Evolutionary conservation across 2,329 filamentous ascomycete species (phyloP).

Genomic region (Uncinocarpus reesii): DNA sequence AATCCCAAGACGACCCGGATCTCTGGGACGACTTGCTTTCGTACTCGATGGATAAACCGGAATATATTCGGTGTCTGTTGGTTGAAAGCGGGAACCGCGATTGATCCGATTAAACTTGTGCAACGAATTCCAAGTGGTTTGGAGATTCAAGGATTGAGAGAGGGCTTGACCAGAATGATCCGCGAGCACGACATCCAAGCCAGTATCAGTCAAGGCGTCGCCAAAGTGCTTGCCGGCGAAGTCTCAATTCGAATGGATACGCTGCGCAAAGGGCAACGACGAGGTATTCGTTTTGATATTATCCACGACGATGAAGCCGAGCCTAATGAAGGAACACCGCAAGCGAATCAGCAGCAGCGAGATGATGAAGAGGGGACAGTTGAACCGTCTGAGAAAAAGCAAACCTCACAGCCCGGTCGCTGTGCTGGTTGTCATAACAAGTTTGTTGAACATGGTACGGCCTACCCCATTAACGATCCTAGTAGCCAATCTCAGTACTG

Average conservation of each 20-base stretch:
- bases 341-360: slow-evolving; percentile 2
- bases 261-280: slow-evolving; percentile 66
- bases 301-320: slow-evolving; percentile 22
- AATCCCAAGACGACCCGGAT: slow-evolving; percentile 82
- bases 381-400: slow-evolving; percentile 12
- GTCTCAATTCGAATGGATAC: slow-evolving; percentile 74
- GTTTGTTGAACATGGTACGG: slow-evolving; percentile 32
- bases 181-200: slow-evolving; percentile 93
- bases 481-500: not conserved
- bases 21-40: slow-evolving; percentile 90
- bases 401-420: slow-evolving; percentile 19
- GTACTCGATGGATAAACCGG: slow-evolving; percentile 95
- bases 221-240: slow-evolving; percentile 75
- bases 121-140: slow-evolving; percentile 84
- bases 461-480: not conserved
- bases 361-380: slow-evolving; percentile 11
- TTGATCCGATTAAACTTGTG: slow-evolving; percentile 84
- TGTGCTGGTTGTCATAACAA: slow-evolving; percentile 33
- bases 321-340: not conserved
- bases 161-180: slow-evolving; percentile 82
- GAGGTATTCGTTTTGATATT: slow-evolving; percentile 82
- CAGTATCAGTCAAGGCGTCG: slow-evolving; percentile 82
- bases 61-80: slow-evolving; percentile 82
- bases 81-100: slow-evolving; percentile 89
- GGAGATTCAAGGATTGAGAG: slow-evolving; percentile 79